phyloP scores from a whole-genome alignment of 177 flowering plant genomes.

The Telopea speciosissima region DNA sequence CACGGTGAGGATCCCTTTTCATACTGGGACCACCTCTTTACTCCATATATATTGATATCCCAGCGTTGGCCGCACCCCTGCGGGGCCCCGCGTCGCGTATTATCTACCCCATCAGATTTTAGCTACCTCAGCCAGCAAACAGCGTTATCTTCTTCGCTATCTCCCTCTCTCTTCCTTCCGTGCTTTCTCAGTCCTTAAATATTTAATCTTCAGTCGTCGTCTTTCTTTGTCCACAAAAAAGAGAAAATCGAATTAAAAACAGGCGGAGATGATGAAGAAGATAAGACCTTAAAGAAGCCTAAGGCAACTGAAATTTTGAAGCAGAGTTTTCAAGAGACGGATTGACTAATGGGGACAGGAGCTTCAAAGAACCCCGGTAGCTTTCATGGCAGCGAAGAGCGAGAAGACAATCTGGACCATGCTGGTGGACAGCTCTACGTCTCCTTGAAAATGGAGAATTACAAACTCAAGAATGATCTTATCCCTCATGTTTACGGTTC shows the following conservation, averaged over 20 bases:
- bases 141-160: too few species aligned
- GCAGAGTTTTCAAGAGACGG: background rate
- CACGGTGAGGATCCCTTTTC: too few species aligned
- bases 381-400: constrained; percentile 32
- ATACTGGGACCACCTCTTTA: too few species aligned
- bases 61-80: too few species aligned
- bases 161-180: too few species aligned
- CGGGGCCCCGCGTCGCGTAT: too few species aligned
- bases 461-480: constrained; percentile 53
- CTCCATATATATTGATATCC: too few species aligned
- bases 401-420: constrained; percentile 35
- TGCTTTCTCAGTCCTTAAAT: too few species aligned
- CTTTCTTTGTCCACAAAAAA: background rate
- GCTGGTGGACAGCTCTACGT: constrained; percentile 65
- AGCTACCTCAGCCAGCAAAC: too few species aligned
- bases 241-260: background rate
- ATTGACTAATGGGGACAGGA: constrained; percentile 46
- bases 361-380: constrained; percentile 38
- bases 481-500: constrained; percentile 91
- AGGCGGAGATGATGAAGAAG: background rate
- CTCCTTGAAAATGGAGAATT: constrained; percentile 81
- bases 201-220: background rate
- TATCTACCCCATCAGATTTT: too few species aligned
- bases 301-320: background rate
- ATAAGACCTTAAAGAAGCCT: background rate